These are phyloP conservation scores for Millerozyma acaciae DNA, from an alignment of 805 yeast species.

Conservation along the genomic window DNA sequence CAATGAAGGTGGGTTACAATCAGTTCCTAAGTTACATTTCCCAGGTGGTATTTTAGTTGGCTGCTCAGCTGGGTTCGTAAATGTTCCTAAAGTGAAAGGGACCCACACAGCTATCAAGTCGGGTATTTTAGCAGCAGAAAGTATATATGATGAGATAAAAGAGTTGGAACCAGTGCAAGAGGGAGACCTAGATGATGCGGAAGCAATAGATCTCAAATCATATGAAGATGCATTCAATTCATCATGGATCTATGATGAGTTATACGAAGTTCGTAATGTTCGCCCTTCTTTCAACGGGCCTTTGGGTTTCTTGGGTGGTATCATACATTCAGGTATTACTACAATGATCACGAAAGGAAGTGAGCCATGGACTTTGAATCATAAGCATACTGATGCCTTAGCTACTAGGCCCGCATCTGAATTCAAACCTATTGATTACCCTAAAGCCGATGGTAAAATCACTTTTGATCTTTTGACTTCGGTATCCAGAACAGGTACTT, in stretches of 20 bases:
- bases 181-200: conserved; percentile 32
- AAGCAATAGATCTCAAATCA: conserved; percentile 43
- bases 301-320: conserved; percentile 77
- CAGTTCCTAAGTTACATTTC: conserved; percentile 84
- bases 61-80: conserved; percentile 93
- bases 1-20: conserved; percentile 95
- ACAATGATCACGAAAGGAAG: conserved; percentile 74
- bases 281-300: conserved; percentile 85
- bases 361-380: conserved; percentile 84
- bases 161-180: conserved; percentile 47
- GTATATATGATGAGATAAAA: conserved; percentile 47
- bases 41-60: conserved; percentile 98
- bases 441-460: conserved; percentile 92
- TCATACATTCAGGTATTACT: conserved; percentile 78
- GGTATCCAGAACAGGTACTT: conserved; percentile 95
- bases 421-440: conserved; percentile 74
- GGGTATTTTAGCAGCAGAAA: conserved; percentile 93
- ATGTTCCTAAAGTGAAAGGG: conserved; percentile 96
- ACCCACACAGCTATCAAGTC: conserved; percentile 96
- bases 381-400: conserved; percentile 65
- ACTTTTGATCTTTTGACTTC: conserved; percentile 91
- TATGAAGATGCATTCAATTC: conserved; percentile 64
- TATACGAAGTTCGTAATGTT: conserved; percentile 80
- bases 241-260: conserved; percentile 86
- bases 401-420: conserved; percentile 66